Evolutionary conservation across 164 flowering plant genomes (phyloP).

Genomic region (Hamamelis virginiana): DNA sequence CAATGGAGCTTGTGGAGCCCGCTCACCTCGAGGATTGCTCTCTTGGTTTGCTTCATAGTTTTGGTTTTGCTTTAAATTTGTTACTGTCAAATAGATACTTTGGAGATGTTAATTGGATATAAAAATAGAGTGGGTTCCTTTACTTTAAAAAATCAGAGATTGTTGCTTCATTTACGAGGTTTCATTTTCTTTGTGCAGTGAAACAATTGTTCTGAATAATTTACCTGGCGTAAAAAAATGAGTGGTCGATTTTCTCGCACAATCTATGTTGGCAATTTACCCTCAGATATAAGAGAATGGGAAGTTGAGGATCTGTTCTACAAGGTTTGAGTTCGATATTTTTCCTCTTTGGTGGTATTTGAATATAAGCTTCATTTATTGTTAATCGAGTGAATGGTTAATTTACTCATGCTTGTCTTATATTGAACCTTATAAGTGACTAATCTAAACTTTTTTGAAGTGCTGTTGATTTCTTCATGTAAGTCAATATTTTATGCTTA

Average conservation of each 20-base stretch:
- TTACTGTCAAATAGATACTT: conserved; percentile 24
- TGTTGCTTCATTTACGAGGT: conserved; percentile 11
- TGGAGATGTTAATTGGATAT: conserved; percentile 18
- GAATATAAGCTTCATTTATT: background rate
- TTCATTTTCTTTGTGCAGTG: conserved; percentile 32
- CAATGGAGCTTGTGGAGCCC: conserved; percentile 95
- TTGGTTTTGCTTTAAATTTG: conserved; percentile 42
- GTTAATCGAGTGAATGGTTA: background rate
- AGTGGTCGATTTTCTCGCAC: conserved; percentile 86
- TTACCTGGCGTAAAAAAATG: conserved; percentile 39
- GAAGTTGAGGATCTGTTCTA: conserved; percentile 92
- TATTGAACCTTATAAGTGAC: background rate
- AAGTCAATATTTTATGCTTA: too few species aligned
- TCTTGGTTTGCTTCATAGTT: conserved; percentile 92
- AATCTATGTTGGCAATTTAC: conserved; percentile 93
- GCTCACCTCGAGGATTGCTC: conserved; percentile 86
- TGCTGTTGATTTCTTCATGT: too few species aligned
- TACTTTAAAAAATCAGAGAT: background rate
- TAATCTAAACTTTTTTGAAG: background rate
- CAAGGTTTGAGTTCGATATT: conserved; percentile 57
- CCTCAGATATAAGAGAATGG: conserved; percentile 73
- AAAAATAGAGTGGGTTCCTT: background rate
- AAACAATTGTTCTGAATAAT: conserved; percentile 1
- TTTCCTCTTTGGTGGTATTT: background rate
- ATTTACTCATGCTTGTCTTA: background rate